phyloP scores from a whole-genome alignment of 176 grass and related monocot species.

The Triticum dicoccoides region DNA sequence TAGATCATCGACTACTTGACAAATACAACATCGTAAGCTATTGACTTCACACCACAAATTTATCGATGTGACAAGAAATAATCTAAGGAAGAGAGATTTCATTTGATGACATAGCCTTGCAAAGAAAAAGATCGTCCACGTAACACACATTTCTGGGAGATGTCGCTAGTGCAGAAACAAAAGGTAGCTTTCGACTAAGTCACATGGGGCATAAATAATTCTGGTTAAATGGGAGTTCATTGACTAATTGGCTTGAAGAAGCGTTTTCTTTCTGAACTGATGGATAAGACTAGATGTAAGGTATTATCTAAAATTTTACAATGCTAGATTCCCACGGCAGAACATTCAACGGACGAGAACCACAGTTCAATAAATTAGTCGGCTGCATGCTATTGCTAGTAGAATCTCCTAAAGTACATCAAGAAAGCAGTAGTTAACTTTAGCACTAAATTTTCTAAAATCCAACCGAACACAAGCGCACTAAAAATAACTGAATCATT shows the following conservation, averaged over 20 bases:
- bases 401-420: slow-evolving; percentile 30
- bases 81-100: slow-evolving; percentile 6
- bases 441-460: neutral
- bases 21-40: neutral
- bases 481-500: neutral
- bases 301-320: neutral
- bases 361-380: slow-evolving; percentile 25
- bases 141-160: neutral
- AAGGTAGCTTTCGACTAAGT: neutral
- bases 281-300: slow-evolving; percentile 29
- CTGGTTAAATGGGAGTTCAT: slow-evolving; percentile 13
- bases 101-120: neutral
- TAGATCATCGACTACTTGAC: neutral
- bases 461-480: neutral
- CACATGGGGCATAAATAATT: neutral
- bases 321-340: slow-evolving; percentile 40
- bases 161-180: neutral
- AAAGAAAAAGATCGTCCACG: neutral
- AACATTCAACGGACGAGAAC: slow-evolving; percentile 27
- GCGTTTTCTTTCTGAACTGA: neutral
- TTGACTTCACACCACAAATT: slow-evolving; percentile 14
- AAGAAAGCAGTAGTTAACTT: neutral
- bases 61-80: neutral
- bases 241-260: neutral
- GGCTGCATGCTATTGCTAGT: neutral